A percentile compares a stretch with the other conserved stretches of the same genome.
These are phyloP conservation scores for Brettanomyces bruxellensis DNA, from an alignment of 805 yeast genomes.

Conservation along the genomic window DNA sequence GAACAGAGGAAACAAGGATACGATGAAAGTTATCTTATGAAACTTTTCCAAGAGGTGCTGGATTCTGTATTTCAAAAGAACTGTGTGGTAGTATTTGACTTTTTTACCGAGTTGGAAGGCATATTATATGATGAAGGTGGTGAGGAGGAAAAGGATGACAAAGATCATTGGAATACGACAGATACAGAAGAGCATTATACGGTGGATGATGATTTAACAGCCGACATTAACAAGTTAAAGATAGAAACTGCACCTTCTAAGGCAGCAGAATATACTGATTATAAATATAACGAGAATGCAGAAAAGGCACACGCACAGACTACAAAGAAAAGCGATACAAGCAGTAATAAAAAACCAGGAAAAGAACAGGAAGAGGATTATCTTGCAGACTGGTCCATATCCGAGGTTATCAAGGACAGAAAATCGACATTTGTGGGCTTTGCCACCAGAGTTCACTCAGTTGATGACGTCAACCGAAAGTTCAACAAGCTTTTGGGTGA, in stretches of 20 bases:
- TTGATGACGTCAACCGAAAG: conserved; percentile 54
- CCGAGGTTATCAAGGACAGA: conserved; percentile 75
- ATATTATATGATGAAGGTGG: conserved; percentile 31
- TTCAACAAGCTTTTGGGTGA: conserved; percentile 51
- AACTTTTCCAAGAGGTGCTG: conserved; percentile 41
- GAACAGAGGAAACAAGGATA: conserved; percentile 13
- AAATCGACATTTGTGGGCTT: conserved; percentile 81
- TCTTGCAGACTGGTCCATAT: conserved; percentile 63
- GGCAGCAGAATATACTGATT: conserved; percentile 6
- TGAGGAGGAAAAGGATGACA: conserved; percentile 12
- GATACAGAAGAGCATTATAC: conserved; percentile 5
- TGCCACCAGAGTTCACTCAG: conserved; percentile 51
- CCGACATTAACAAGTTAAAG: background rate
- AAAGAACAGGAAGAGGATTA: conserved; percentile 28
- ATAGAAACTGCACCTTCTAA: background rate
- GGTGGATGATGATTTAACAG: background rate
- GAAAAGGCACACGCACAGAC: conserved; percentile 16
- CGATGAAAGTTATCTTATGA: conserved; percentile 41
- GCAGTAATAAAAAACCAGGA: background rate
- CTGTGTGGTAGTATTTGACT: conserved; percentile 72
- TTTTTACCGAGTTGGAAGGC: conserved; percentile 57
- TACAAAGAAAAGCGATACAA: background rate
- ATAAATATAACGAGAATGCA: conserved; percentile 19
- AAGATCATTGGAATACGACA: conserved; percentile 14
- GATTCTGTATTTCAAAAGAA: conserved; percentile 47